A percentile compares a stretch with the other conserved stretches of the same genome.
Conservation (phyloP, 345 rosid species). For the Eucalyptus virginea region DNA sequence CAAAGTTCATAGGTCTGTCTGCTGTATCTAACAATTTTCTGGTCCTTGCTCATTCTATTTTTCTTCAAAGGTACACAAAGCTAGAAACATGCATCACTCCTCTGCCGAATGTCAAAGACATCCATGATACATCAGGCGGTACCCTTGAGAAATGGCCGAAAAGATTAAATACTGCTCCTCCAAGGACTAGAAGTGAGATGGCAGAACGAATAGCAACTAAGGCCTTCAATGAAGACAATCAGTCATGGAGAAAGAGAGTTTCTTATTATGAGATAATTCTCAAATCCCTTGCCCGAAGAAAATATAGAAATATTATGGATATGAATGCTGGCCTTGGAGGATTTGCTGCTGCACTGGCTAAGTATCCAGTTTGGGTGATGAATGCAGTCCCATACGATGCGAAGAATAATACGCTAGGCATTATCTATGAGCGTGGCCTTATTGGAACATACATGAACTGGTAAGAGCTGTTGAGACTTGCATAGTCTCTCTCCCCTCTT, state of each 20-base stretch:
- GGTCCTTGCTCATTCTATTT: background rate
- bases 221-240: constrained; percentile 22
- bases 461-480: constrained; percentile 13
- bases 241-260: constrained; percentile 32
- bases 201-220: constrained; percentile 12
- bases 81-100: constrained; percentile 57
- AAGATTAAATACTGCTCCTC: constrained; percentile 32
- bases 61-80: constrained; percentile 23
- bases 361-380: constrained; percentile 62
- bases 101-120: constrained; percentile 13
- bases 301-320: constrained; percentile 52
- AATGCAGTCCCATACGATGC: constrained; percentile 45
- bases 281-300: constrained; percentile 19
- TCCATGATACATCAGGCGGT: constrained; percentile 20
- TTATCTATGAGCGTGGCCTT: constrained; percentile 58
- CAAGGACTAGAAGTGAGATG: constrained; percentile 8
- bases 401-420: constrained; percentile 33
- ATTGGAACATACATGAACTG: constrained; percentile 69
- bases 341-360: constrained; percentile 50
- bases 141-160: constrained; percentile 30
- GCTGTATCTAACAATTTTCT: background rate
- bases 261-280: constrained; percentile 24
- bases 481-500: background rate
- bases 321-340: constrained; percentile 72
- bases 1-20: background rate